phyloP scores from a whole-genome alignment of 139 green algal species.

The Parachlorella kessleri region DNA sequence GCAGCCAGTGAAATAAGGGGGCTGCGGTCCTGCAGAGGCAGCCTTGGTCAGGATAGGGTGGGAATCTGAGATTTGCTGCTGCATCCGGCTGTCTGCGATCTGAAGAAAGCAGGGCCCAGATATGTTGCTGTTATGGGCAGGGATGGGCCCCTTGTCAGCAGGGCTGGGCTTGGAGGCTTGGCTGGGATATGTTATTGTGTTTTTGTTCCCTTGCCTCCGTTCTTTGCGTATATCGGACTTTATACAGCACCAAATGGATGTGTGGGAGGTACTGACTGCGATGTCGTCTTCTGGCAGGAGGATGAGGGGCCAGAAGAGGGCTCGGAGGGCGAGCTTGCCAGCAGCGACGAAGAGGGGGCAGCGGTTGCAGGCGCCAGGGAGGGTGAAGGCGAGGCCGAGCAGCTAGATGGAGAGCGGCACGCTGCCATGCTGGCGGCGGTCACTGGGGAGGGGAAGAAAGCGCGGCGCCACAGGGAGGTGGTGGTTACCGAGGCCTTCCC shows the following conservation, averaged over 20 bases:
- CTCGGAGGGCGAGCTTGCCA: neutral
- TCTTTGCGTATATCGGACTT: no score
- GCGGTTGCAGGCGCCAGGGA: conserved; percentile 16
- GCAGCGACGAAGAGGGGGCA: conserved; percentile 13
- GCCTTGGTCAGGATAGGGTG: neutral
- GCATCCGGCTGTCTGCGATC: no score
- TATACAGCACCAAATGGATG: no score
- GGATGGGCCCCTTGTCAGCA: no score
- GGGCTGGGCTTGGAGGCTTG: no score
- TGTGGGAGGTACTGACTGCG: no score
- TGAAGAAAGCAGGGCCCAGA: no score
- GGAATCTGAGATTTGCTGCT: no score
- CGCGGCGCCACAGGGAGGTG: conserved; percentile 3
- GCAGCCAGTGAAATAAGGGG: neutral
- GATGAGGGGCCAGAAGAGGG: neutral
- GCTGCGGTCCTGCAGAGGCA: no score
- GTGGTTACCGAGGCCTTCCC: conserved; percentile 74
- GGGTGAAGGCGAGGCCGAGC: conserved; percentile 42
- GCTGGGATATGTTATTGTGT: no score
- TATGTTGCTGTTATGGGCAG: no score
- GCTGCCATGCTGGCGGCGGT: conserved; percentile 56
- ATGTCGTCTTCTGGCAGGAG: neutral
- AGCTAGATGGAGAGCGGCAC: conserved; percentile 38
- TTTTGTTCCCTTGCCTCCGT: no score
- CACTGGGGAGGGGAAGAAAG: conserved; percentile 12